Evolutionary conservation across 2,329 filamentous ascomycete genomes (phyloP), one percentile per base, ranked within the genome.

Genomic region (Sphaerulina vaccinii): DNA sequence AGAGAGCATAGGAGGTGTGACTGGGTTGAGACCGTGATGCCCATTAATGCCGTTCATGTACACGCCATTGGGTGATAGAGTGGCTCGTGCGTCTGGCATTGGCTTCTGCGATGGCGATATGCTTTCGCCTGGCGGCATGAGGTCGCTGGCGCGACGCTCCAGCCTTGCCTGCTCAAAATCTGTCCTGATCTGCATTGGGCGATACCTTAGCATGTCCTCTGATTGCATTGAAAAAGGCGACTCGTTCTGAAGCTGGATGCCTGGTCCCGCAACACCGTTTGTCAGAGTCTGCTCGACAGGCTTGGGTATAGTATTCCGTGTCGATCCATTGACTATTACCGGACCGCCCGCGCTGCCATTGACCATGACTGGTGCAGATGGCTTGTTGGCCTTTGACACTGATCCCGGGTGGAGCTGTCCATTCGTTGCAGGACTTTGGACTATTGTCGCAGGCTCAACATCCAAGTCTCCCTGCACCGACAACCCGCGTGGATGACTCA

Each of bases 1-100:
- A 0, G 87, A 90, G 2, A 91, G 75, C 18, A 78, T 56, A 3
- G 75, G 74, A 27, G 58, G 62, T 6, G 57, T 45, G 19, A 57
- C 41, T 19, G 52, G 52, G n/a, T 38, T 32, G 21, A 40, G 27
- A 7, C 62, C 61, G n/a, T 47, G 53, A 23, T 57, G 54, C 13
- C 50, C 52, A 16, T 57, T 56, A 4, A 53, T 19, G 5, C 59
- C 59, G 41, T 61, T 61, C 15, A 47, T 19, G 32, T 54, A 50
- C 6, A 54, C 56, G 33, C 61, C 62, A 43, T 63, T 65, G 8
- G 62, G 56, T 16, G 62, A 59, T n/a, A 64, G 35, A 16, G 23
- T 57, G 19, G 62, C 47, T 8, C 41, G 47, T 6, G 43, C 56
- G 36, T 60, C 59, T n/a, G 47, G 24, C 42, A 55, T 58, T 3